Conservation (phyloP, 352 stramenopile species). For the Paralagenidium karlingii region DNA sequence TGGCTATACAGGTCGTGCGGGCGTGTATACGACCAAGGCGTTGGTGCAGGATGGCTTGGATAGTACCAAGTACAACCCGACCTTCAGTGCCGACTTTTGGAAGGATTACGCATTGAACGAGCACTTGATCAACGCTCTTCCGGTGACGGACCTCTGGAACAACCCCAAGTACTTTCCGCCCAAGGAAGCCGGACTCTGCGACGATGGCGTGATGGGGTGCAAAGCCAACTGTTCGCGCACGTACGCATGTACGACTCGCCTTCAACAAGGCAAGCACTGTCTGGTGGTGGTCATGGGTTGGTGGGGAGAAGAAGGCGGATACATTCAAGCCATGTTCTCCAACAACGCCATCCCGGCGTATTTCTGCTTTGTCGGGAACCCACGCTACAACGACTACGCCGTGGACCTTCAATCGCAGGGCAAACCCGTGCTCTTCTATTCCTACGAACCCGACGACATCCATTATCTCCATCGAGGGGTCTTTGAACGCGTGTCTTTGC, state of each 20-base stretch:
- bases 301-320: conserved; percentile 19
- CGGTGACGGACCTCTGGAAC: conserved; percentile 9
- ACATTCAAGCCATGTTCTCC: conserved; percentile 23
- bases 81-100: conserved; percentile 34
- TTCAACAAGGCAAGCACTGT: conserved; percentile 16
- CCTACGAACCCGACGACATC: conserved; percentile 38
- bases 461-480: conserved; percentile 14
- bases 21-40: conserved; percentile 21
- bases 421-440: conserved; percentile 28
- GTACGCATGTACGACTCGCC: conserved; percentile 21
- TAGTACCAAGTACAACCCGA: conserved; percentile 8
- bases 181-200: conserved; percentile 7
- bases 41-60: conserved; percentile 18
- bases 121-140: conserved; percentile 16
- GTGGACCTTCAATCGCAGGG: conserved; percentile 11
- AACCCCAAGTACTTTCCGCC: conserved; percentile 10
- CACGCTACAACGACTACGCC: conserved; percentile 15
- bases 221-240: conserved; percentile 23
- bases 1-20: conserved; percentile 20
- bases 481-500: conserved; percentile 31
- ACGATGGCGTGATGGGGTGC: conserved; percentile 23
- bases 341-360: conserved; percentile 42
- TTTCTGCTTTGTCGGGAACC: conserved; percentile 48
- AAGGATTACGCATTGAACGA: conserved; percentile 28
- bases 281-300: conserved; percentile 33